These are phyloP conservation scores for Plantago major DNA, from an alignment of 257 asterid species.

Conservation along the genomic window DNA sequence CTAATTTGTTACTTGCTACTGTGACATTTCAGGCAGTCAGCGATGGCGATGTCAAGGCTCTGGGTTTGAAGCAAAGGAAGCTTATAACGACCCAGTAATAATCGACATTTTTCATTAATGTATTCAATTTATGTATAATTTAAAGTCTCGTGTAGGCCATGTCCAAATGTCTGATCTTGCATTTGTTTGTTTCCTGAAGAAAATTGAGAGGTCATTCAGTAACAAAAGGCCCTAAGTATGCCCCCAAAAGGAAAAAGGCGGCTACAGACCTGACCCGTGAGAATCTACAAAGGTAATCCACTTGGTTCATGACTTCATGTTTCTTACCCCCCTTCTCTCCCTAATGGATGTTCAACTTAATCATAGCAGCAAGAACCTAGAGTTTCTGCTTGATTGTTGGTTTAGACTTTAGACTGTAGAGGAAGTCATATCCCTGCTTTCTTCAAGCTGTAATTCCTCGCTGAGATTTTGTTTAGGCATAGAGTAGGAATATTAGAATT, in stretches of 20 bases:
- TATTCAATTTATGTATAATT: background rate
- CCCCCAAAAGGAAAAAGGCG: constrained; percentile 83
- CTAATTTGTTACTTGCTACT: constrained; percentile 3
- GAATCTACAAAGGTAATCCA: constrained; percentile 62
- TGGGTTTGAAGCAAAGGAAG: constrained; percentile 75
- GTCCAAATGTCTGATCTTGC: constrained; percentile 12
- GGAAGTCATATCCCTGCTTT: background rate
- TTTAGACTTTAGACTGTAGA: background rate
- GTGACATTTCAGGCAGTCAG: constrained; percentile 49
- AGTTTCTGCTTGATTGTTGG: background rate
- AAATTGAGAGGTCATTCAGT: constrained; percentile 86
- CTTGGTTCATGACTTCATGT: constrained; percentile 5
- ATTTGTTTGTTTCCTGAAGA: constrained; percentile 34
- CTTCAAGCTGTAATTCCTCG: background rate
- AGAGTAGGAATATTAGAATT: no score
- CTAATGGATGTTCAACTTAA: background rate
- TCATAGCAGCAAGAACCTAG: background rate
- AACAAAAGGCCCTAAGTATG: constrained; percentile 82
- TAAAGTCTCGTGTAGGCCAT: constrained; percentile 1
- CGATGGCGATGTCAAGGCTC: constrained; percentile 68
- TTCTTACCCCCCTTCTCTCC: background rate
- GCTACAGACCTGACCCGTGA: constrained; percentile 96
- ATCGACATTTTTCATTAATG: constrained; percentile 10
- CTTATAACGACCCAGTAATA: constrained; percentile 75
- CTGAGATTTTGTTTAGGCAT: background rate